phyloP scores from a whole-genome alignment of 148 eudicot genomes.

The Rhododendron henanense region DNA sequence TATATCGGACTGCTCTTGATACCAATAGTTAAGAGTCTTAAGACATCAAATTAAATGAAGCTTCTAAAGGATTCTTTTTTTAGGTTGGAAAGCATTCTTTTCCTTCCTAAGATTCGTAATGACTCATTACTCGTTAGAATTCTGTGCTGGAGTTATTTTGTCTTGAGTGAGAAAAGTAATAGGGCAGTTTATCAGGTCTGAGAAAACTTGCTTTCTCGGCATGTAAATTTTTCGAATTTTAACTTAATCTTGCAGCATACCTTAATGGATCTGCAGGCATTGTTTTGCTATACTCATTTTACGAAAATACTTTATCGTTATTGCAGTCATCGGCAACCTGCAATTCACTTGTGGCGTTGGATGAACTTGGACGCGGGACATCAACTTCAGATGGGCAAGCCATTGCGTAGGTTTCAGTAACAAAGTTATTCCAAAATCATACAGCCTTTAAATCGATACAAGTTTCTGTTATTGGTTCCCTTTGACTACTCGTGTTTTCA shows the following conservation, averaged over 20 bases:
- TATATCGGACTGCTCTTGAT: background rate
- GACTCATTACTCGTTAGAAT: background rate
- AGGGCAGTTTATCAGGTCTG: background rate
- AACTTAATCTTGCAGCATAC: background rate
- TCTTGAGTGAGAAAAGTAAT: background rate
- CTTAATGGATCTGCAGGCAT: background rate
- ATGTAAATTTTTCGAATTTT: background rate
- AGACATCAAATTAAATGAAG: constrained; percentile 1
- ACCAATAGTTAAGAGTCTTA: background rate
- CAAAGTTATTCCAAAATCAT: background rate
- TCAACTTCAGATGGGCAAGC: constrained; percentile 99
- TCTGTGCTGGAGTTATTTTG: background rate
- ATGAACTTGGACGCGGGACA: constrained; percentile 99
- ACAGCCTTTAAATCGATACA: background rate
- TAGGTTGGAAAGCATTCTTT: background rate
- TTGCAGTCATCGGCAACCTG: constrained; percentile 78
- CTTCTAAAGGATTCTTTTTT: background rate
- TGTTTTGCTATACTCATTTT: background rate
- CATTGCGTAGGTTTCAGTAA: constrained; percentile 70
- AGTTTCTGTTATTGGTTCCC: background rate
- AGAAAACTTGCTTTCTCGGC: background rate
- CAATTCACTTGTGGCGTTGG: constrained; percentile 89
- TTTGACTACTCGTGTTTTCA: background rate
- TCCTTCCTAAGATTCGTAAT: background rate
- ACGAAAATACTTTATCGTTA: constrained; percentile 8